Conservation (phyloP, 2,329 filamentous ascomycete species). For the Teratosphaeria nubilosa region DNA sequence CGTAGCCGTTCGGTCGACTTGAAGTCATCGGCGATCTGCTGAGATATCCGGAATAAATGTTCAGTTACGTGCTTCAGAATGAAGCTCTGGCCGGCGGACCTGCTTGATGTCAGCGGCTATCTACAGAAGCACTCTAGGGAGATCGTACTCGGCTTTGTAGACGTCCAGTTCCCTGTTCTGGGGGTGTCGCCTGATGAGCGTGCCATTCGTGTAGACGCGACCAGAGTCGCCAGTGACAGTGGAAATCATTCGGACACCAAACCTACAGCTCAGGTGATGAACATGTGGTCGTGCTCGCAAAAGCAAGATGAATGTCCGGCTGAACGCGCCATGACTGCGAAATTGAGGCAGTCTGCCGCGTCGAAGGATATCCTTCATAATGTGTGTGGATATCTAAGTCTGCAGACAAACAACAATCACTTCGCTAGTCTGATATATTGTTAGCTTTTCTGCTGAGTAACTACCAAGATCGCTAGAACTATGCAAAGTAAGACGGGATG, state of each 20-base stretch:
- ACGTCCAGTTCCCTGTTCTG: neutral
- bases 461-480: no score
- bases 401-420: no score
- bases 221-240: neutral
- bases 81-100: neutral
- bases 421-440: no score
- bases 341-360: neutral
- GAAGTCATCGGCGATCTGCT: neutral
- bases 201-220: neutral
- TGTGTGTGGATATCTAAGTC: no score
- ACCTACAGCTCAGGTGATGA: neutral
- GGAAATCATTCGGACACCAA: neutral
- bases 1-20: slow-evolving; percentile 16
- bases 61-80: neutral
- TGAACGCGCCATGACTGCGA: no score
- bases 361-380: neutral
- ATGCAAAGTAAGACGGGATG: no score
- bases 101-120: neutral
- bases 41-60: neutral
- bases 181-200: neutral
- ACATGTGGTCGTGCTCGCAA: neutral
- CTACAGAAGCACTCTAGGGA: neutral
- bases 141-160: neutral
- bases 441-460: no score
- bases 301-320: neutral